phyloP scores from a whole-genome alignment of 352 stramenopile species.

The Globisporangium paroecandrum region DNA sequence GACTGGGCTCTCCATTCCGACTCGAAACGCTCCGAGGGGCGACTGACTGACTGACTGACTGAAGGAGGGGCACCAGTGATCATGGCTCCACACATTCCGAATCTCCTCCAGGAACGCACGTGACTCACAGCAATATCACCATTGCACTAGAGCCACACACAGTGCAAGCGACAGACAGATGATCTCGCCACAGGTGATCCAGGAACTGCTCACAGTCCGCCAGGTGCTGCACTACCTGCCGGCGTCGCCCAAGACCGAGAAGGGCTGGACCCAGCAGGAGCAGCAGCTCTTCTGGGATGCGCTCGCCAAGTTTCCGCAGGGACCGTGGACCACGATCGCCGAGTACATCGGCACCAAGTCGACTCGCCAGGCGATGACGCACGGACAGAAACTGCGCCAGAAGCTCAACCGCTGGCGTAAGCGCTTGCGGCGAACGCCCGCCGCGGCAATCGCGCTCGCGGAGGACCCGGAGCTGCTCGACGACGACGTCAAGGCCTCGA shows the following conservation, averaged over 20 bases:
- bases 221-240: conserved; percentile 39
- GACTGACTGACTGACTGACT: not conserved
- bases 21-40: not conserved
- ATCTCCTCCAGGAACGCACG: conserved; percentile 2
- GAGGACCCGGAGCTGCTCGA: conserved; percentile 7
- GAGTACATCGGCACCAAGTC: conserved; percentile 42
- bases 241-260: conserved; percentile 27
- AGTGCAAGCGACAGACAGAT: conserved; percentile 6
- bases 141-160: not conserved
- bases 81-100: conserved; percentile 6
- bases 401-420: conserved; percentile 48
- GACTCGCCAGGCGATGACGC: conserved; percentile 44
- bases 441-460: conserved; percentile 5
- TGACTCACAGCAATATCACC: conserved; percentile 2
- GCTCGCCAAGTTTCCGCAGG: conserved; percentile 34
- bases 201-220: conserved; percentile 30
- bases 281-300: conserved; percentile 44
- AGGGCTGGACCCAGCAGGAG: conserved; percentile 34
- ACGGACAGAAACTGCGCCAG: conserved; percentile 48
- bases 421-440: conserved; percentile 23
- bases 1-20: not conserved
- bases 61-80: not conserved
- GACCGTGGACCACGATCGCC: conserved; percentile 43
- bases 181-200: conserved; percentile 31
- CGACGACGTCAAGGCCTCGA: conserved; percentile 10